Base-by-base conservation (phyloP, 2,329 filamentous ascomycete species). In the Alternaria metachromatica region DNA sequence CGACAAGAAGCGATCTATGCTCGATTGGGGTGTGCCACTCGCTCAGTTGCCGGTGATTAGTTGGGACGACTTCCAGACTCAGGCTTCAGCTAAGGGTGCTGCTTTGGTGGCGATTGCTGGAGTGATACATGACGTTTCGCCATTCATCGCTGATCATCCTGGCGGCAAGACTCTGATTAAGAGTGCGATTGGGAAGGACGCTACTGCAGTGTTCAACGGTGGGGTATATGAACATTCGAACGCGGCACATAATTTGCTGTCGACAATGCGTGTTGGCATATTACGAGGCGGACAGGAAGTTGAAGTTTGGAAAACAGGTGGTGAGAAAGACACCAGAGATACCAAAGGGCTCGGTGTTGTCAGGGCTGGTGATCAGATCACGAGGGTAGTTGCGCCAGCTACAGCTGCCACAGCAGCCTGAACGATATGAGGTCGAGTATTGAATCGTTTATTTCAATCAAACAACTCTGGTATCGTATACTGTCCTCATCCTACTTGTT, bases 351-450 rank as follows among this genome's bases (percentile, higher is more conserved):
- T 91, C 77, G 89, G 96, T 70, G 87, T 95, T 71, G 90, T 92
- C 67, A 50, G 44, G 26, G 92, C 93, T 69, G 93, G 93, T 51
- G 85, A 88, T 69, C 94, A 97, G 83, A 87, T 92, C 62, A 97
- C 94, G 66, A 92, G 92, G 81, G 87, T 95, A 51, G 83, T 87
- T 15, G 88, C 91, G 78, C 92, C 93, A 26, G 87, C 91, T 58
- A 88, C 90, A 64, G 93, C 89, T 69, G 94, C 94, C 63, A 91
- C 92, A 80, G 92, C 93, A 67, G 93, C 93, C 73, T 94, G 30
- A 41, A 41, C 4, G 1, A 13, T n/a, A 5, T 18, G 6, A n/a
- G 0, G 3, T 21, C 30, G 28, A 13, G 49, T 53, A 53, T 53
- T 11, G 30, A 25, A 25, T 41, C 8, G 9, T 21, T 41, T n/a